These are phyloP conservation scores for Cyclostephanos invisitatus DNA, from an alignment of 108 stramenopile species.

Conservation along the genomic window DNA sequence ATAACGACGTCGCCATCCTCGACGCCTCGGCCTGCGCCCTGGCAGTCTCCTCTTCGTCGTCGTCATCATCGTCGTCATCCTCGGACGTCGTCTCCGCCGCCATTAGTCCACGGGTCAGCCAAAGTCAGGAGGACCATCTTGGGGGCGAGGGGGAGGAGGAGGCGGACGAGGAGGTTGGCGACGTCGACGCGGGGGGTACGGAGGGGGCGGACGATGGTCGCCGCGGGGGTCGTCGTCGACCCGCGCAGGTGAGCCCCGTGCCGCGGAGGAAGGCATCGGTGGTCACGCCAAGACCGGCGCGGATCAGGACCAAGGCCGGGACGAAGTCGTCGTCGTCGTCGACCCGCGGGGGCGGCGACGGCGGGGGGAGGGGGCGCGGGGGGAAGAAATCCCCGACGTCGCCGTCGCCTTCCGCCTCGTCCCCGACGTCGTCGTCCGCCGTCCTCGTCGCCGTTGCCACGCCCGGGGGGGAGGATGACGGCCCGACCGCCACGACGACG, in stretches of 20 bases:
- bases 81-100: not conserved
- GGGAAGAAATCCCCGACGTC: not conserved
- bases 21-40: slow-evolving; percentile 24
- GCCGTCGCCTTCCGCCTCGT: not conserved
- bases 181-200: not conserved
- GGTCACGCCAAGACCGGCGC: slow-evolving; percentile 12
- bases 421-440: not conserved
- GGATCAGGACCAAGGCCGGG: slow-evolving; percentile 1
- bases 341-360: not conserved
- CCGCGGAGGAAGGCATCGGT: slow-evolving; percentile 12
- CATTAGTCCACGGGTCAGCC: not conserved
- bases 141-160: not conserved
- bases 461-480: slow-evolving; percentile 2
- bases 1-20: slow-evolving; percentile 42
- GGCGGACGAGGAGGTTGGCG: not conserved
- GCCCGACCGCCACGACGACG: not conserved
- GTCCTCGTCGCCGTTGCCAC: slow-evolving; percentile 1
- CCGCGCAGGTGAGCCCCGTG: slow-evolving; percentile 21
- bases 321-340: not conserved
- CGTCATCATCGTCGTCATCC: slow-evolving; percentile 3
- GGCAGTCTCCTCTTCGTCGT: slow-evolving; percentile 5
- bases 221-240: not conserved
- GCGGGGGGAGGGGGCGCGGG: not conserved
- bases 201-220: not conserved
- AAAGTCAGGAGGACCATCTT: slow-evolving; percentile 9